These are phyloP conservation scores for Backusella luteola DNA, from an alignment of 192 early-diverging fungal genomes.

Conservation along the genomic window DNA sequence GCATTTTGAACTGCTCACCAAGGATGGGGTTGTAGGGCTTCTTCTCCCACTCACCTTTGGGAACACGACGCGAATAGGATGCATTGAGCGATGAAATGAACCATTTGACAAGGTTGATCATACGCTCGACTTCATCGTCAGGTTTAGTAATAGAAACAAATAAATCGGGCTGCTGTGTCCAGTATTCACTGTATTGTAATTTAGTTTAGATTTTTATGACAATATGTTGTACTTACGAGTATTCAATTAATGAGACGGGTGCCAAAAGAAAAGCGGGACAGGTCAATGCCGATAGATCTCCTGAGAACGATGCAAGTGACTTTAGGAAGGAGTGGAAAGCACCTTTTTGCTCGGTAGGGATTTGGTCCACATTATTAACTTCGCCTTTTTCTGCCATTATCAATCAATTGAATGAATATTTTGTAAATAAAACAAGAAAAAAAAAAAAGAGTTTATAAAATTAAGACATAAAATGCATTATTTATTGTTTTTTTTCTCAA, in stretches of 20 bases:
- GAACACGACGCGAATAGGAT: conserved; percentile 65
- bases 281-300: conserved; percentile 72
- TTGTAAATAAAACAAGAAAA: too few relatives aligned
- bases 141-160: conserved; percentile 63
- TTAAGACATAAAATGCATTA: too few relatives aligned
- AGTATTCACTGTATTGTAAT: conserved; percentile 42
- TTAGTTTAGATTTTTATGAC: neutral
- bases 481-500: neutral
- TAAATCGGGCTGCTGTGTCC: conserved; percentile 57
- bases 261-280: conserved; percentile 75
- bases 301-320: conserved; percentile 67
- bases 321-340: conserved; percentile 62
- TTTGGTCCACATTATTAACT: conserved; percentile 27
- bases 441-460: too few relatives aligned
- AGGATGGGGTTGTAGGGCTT: conserved; percentile 50
- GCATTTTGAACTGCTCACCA: conserved; percentile 47
- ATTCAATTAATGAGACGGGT: conserved; percentile 72
- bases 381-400: conserved; percentile 7
- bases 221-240: conserved; percentile 42
- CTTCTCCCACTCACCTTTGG: conserved; percentile 70
- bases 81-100: conserved; percentile 78
- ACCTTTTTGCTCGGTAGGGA: conserved; percentile 58
- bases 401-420: too few relatives aligned
- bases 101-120: conserved; percentile 67
- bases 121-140: conserved; percentile 55